A percentile compares a stretch with the other conserved stretches of the same genome.
These are phyloP conservation scores for Talaromyces islandicus DNA, from an alignment of 2,329 filamentous ascomycete genomes.

Conservation along the genomic window DNA sequence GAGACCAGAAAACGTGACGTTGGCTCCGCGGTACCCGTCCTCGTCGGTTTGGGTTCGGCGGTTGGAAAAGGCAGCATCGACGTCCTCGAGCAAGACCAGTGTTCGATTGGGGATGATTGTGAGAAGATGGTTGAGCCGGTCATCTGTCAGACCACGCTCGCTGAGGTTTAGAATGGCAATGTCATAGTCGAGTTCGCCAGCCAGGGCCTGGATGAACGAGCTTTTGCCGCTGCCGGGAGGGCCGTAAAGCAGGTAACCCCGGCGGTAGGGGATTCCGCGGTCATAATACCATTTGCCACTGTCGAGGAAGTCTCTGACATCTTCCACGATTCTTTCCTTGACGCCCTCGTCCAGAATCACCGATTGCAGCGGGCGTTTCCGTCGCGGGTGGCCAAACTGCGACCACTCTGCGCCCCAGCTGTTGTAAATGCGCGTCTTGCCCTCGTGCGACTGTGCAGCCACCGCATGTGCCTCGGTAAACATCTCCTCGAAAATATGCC, in stretches of 20 bases:
- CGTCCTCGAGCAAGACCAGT: conserved; percentile 79
- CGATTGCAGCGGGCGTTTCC: conserved; percentile 80
- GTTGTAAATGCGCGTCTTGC: conserved; percentile 88
- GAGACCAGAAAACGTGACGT: conserved; percentile 89
- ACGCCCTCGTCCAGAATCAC: conserved; percentile 81
- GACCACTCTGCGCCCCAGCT: conserved; percentile 80
- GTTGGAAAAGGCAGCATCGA: conserved; percentile 84
- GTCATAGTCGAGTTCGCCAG: conserved; percentile 85
- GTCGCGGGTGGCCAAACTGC: conserved; percentile 73
- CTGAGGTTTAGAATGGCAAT: conserved; percentile 90
- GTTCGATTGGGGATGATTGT: conserved; percentile 79
- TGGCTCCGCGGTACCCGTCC: conserved; percentile 80
- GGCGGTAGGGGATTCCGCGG: conserved; percentile 86
- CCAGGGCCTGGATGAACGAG: conserved; percentile 91
- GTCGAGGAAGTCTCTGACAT: conserved; percentile 74
- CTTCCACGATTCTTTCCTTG: conserved; percentile 71
- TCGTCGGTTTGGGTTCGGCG: conserved; percentile 63
- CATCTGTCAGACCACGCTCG: conserved; percentile 83
- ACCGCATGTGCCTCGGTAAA: conserved; percentile 81
- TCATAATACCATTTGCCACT: conserved; percentile 86
- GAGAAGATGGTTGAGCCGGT: conserved; percentile 77
- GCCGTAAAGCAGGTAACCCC: conserved; percentile 83
- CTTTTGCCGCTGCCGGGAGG: conserved; percentile 90
- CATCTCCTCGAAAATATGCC: conserved; percentile 82
- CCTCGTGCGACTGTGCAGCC: conserved; percentile 73